These are phyloP conservation scores for Termitomyces sp. DNA, from an alignment of 768 basidiomycete genomes.

Conservation along the genomic window DNA sequence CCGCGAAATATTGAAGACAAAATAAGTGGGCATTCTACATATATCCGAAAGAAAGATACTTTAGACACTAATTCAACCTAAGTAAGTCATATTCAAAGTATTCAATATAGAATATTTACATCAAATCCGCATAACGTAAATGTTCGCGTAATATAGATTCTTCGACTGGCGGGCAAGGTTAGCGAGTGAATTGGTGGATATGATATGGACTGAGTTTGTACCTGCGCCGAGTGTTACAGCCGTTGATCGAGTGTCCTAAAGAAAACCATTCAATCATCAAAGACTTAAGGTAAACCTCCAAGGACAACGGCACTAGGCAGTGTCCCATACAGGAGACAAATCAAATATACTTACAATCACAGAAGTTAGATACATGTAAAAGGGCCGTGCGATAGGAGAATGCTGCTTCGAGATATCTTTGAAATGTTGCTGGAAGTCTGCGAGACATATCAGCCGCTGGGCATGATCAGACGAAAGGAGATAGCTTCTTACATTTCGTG, in stretches of 20 bases:
- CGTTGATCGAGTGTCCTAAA: conserved; percentile 69
- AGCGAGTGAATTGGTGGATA: conserved; percentile 1
- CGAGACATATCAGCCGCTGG: neutral
- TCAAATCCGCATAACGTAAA: conserved; percentile 62
- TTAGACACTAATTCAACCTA: conserved; percentile 5
- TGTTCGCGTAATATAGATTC: conserved; percentile 71
- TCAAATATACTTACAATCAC: conserved; percentile 53
- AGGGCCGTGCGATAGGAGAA: conserved; percentile 60
- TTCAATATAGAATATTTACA: conserved; percentile 32
- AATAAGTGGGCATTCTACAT: neutral
- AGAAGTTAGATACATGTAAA: conserved; percentile 71
- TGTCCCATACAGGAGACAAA: neutral
- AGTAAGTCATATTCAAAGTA: conserved; percentile 2
- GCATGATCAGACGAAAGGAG: neutral
- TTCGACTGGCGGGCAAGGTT: conserved; percentile 38
- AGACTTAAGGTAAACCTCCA: neutral
- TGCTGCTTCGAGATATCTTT: conserved; percentile 61
- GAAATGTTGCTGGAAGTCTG: conserved; percentile 80
- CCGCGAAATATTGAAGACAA: neutral
- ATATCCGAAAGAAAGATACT: neutral
- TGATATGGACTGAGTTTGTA: conserved; percentile 18
- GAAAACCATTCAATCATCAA: conserved; percentile 5
- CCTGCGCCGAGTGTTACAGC: conserved; percentile 65
- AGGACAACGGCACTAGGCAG: conserved; percentile 6
- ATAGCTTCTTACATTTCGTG: conserved; percentile 47